A percentile compares a stretch with the other conserved stretches of the same genome.
Evolutionary conservation across 2,329 filamentous ascomycete genomes (phyloP).

Genomic region (Hymenoscyphus albidus): DNA sequence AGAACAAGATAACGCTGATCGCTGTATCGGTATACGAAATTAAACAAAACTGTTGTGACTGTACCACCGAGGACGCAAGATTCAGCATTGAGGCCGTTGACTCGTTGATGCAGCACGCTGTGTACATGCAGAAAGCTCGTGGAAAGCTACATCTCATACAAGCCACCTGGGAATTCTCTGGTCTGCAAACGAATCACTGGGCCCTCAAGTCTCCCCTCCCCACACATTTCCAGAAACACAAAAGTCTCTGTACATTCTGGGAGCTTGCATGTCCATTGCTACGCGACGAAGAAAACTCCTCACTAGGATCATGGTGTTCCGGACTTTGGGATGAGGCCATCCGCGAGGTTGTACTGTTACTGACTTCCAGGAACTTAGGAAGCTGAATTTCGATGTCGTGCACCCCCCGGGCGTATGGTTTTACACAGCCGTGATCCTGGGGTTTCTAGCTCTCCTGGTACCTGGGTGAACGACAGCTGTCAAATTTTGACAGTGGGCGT

Average conservation of each 20-base stretch:
- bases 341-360: constrained; percentile 1
- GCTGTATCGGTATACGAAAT: not conserved
- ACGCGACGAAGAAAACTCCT: constrained; percentile 1
- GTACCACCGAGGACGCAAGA: constrained; percentile 12
- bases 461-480: constrained; percentile 18
- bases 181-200: constrained; percentile 3
- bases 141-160: constrained; percentile 14
- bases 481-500: constrained; percentile 11
- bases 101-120: constrained; percentile 6
- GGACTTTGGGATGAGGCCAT: not conserved
- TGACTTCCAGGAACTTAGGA: not conserved
- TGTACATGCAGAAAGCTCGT: constrained; percentile 10
- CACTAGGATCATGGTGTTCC: constrained; percentile 2
- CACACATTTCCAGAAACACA: not conserved
- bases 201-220: constrained; percentile 3
- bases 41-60: not conserved
- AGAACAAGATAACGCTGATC: constrained; percentile 11
- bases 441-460: constrained; percentile 1
- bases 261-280: constrained; percentile 4
- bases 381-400: constrained; percentile 4
- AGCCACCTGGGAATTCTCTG: not conserved
- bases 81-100: constrained; percentile 7
- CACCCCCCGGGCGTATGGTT: constrained; percentile 2
- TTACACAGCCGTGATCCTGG: not conserved
- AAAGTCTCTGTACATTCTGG: constrained; percentile 5